Percentiles rank a stretch among this genome's conserved stretches.
phyloP scores from a whole-genome alignment of 768 basidiomycete species.

The Pulveroboletus sp. region DNA sequence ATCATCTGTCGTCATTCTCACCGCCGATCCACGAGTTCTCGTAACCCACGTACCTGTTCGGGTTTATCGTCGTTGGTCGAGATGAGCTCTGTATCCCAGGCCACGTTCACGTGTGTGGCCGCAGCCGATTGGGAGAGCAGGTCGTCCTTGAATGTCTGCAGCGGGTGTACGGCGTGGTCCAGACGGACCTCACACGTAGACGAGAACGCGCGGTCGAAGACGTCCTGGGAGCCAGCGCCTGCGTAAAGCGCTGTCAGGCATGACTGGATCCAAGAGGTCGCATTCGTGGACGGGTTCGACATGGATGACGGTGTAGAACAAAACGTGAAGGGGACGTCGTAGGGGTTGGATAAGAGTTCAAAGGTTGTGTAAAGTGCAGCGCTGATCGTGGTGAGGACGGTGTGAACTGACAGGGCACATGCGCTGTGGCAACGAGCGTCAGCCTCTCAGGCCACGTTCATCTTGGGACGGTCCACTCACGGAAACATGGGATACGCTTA shows the following conservation, averaged over 20 bases:
- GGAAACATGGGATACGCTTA: no score
- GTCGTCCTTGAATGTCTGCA: constrained; percentile 28
- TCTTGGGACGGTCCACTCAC: no score
- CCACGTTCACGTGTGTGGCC: constrained; percentile 19
- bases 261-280: constrained; percentile 28
- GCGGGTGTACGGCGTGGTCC: constrained; percentile 25
- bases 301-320: not conserved
- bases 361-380: not conserved
- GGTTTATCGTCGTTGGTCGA: constrained; percentile 25
- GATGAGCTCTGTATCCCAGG: constrained; percentile 33
- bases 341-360: not conserved
- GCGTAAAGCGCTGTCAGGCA: constrained; percentile 29
- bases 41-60: constrained; percentile 16
- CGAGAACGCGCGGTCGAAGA: constrained; percentile 32
- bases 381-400: not conserved
- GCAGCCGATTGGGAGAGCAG: constrained; percentile 19
- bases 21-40: no score
- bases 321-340: not conserved
- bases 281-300: not conserved
- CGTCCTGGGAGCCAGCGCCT: constrained; percentile 5
- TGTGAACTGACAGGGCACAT: no score
- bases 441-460: no score
- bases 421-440: no score
- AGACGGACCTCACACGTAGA: constrained; percentile 29
- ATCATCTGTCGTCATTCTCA: no score